Base-by-base conservation (phyloP, 2,329 filamentous ascomycete species). In the Blumeria hordei region DNA sequence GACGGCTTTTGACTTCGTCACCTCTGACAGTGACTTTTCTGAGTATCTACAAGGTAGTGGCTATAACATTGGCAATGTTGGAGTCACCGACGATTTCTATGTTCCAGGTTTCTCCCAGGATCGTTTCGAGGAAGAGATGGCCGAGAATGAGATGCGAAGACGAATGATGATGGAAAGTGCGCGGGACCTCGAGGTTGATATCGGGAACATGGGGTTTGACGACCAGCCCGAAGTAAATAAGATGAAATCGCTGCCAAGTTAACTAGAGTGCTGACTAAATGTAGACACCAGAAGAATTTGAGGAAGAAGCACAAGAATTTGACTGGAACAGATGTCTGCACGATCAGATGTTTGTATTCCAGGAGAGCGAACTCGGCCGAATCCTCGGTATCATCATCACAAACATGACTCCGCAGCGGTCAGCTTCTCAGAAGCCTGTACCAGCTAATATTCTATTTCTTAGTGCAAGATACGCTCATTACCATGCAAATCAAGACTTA, bases 101-200 rank as follows among this genome's bases (percentile, higher is more conserved):
- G 88, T 83, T 61, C 81, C 85, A 1, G 92, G 92, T 0, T 85
- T 96, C 64, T 86, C 84, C 0, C 87, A 96, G 66, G 88, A 94
- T 65, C 80, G 82, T 18, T 96, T 98, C 59, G 92, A 98, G 67
- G 90, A 96, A 65, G 92, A 98, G 66, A 82, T 96, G 76, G 88
- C 88, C 3, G 92, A 98, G 67, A 94, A 86, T 62, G 92, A 96
- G 68, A 80, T 95, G 77, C 86, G 90, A 65, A 78, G 90, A 59
- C 79, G 92, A 35, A 94, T 98, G 88, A 95, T 96, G 90, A 92
- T 93, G 78, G 92, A 98, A 67, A 98, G 92, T 64, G 90, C 92
- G 6, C 83, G 93, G 60, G 94, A 98, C 66, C 73, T 98, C 37
- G 92, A 98, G 67, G 92, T 98, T 44, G 92, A 98, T 64, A 69